A percentile compares a stretch with the other conserved stretches of the same genome.
Conservation (phyloP, 2,329 filamentous ascomycete genomes). For the Ramularia collo-cygni region DNA sequence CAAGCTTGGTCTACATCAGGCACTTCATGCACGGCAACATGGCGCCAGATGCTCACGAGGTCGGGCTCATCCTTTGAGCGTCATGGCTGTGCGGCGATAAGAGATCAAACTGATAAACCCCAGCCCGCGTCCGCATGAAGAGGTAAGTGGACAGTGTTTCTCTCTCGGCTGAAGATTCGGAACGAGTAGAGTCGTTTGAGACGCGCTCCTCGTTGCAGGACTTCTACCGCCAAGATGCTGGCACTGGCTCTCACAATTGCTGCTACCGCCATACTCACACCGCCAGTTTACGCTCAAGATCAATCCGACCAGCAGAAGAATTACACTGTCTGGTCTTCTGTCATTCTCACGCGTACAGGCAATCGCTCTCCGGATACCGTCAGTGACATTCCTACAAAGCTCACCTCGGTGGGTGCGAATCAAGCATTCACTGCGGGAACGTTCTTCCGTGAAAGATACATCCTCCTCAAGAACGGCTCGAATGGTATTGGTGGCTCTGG, state of each 20-base stretch:
- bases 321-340: conserved; percentile 41
- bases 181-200: conserved; percentile 2
- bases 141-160: conserved; percentile 9
- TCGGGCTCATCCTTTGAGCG: not conserved
- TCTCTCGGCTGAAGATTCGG: not conserved
- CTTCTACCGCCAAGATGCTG: conserved; percentile 14
- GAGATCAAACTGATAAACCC: conserved; percentile 10
- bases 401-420: conserved; percentile 51
- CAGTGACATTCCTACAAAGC: conserved; percentile 26
- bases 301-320: not conserved
- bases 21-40: conserved; percentile 6
- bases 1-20: conserved; percentile 2
- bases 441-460: conserved; percentile 48
- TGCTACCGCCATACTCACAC: conserved; percentile 15
- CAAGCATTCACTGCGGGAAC: conserved; percentile 46
- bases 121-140: conserved; percentile 2
- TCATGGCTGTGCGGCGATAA: conserved; percentile 13
- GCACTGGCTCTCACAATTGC: conserved; percentile 15
- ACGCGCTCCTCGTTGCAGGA: conserved; percentile 1
- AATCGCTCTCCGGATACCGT: conserved; percentile 46
- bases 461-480: conserved; percentile 28
- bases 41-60: conserved; percentile 3
- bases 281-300: conserved; percentile 14
- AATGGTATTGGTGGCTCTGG: conserved; percentile 17
- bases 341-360: conserved; percentile 49